These are phyloP conservation scores for Botrytis tulipae DNA, from an alignment of 2,329 filamentous ascomycete genomes.

Conservation along the genomic window DNA sequence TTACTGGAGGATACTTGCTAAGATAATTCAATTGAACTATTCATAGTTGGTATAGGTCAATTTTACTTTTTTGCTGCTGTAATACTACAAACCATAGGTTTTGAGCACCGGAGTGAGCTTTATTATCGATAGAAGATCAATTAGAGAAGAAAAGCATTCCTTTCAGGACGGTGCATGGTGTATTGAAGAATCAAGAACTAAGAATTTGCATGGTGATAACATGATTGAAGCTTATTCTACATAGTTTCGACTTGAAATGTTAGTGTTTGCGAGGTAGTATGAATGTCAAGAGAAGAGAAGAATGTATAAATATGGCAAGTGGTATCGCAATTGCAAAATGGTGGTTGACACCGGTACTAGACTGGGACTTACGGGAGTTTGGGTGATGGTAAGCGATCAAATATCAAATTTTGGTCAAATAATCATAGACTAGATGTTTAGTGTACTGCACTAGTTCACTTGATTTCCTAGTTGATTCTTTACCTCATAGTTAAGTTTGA, in stretches of 20 bases:
- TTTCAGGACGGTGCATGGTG: not conserved
- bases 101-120: not conserved
- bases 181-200: not conserved
- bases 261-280: not conserved
- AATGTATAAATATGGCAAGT: not conserved
- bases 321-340: not conserved
- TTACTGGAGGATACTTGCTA: too few relatives aligned
- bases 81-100: not conserved
- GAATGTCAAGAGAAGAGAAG: not conserved
- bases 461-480: not conserved
- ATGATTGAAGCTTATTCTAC: not conserved
- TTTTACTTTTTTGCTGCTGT: not conserved
- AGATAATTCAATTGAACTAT: not conserved
- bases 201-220: not conserved
- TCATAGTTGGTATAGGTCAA: not conserved
- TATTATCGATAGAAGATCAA: rapidly evolving
- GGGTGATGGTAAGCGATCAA: not conserved
- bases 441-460: not conserved
- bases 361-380: not conserved
- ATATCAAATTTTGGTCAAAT: not conserved
- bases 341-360: not conserved
- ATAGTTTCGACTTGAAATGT: not conserved
- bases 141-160: rapidly evolving
- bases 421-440: not conserved
- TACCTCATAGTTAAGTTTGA: not conserved